Evolutionary conservation across 768 basidiomycete genomes (phyloP).

Genomic region (Suillus alpinus): DNA sequence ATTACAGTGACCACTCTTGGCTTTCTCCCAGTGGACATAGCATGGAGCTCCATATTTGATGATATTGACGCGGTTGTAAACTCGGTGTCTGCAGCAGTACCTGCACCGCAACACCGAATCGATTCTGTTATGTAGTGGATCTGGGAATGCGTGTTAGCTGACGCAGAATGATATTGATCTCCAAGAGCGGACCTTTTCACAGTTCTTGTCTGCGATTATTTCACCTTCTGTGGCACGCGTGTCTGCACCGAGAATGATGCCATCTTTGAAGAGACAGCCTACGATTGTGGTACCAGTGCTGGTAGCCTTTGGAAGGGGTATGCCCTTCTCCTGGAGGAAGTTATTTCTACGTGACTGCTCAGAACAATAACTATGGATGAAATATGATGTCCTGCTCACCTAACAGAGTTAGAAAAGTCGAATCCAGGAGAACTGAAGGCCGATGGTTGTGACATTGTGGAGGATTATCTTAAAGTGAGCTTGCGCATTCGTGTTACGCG

Average conservation of each 20-base stretch:
- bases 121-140: slow-evolving; percentile 96
- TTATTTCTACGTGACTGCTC: slow-evolving; percentile 50
- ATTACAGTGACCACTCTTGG: slow-evolving; percentile 96
- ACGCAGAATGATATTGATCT: neutral
- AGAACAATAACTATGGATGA: neutral
- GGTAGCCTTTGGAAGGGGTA: slow-evolving; percentile 78
- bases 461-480: slow-evolving; percentile 1
- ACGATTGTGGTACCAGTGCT: slow-evolving; percentile 98
- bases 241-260: slow-evolving; percentile 93
- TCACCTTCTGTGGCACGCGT: slow-evolving; percentile 92
- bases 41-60: slow-evolving; percentile 93
- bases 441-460: slow-evolving; percentile 34
- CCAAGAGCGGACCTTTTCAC: slow-evolving; percentile 78
- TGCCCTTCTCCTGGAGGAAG: slow-evolving; percentile 67
- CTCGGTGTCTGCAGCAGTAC: slow-evolving; percentile 98
- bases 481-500: slow-evolving; percentile 26
- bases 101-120: slow-evolving; percentile 97
- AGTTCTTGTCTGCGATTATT: slow-evolving; percentile 99
- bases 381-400: slow-evolving; percentile 40
- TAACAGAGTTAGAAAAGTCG: slow-evolving; percentile 72
- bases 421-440: slow-evolving; percentile 59
- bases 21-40: slow-evolving; percentile 85
- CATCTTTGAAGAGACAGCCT: slow-evolving; percentile 89
- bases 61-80: slow-evolving; percentile 93
- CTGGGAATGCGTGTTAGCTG: slow-evolving; percentile 37